These are phyloP conservation scores for Psidium friedrichsthalianum DNA, from an alignment of 345 rosid genomes.

Conservation along the genomic window DNA sequence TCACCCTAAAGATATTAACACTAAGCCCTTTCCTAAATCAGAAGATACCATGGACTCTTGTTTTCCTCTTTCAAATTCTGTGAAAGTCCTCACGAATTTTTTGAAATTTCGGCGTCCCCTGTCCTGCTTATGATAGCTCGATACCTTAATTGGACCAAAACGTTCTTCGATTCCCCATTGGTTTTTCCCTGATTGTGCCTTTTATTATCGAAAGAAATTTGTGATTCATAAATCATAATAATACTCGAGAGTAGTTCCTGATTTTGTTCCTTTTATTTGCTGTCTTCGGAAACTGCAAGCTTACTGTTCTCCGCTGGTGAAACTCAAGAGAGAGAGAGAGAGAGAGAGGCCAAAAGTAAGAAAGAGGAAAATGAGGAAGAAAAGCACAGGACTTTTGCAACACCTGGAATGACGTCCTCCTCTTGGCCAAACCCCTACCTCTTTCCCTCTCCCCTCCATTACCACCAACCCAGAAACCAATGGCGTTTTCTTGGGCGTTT, in stretches of 20 bases:
- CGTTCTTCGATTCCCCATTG: neutral
- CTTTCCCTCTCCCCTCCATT: constrained; percentile 6
- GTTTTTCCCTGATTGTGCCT: neutral
- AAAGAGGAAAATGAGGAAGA: neutral
- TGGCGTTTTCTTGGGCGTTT: constrained; percentile 23
- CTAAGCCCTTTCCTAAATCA: neutral
- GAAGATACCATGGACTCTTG: neutral
- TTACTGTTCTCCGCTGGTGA: too few relatives aligned
- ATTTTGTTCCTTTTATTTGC: too few relatives aligned
- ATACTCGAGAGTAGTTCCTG: too few relatives aligned
- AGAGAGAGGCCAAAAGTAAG: neutral
- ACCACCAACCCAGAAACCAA: constrained; percentile 33
- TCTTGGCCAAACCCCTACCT: constrained; percentile 36
- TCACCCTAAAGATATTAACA: neutral
- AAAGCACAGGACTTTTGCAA: constrained; percentile 62
- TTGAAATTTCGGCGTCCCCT: neutral
- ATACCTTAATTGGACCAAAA: neutral
- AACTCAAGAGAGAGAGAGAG: neutral
- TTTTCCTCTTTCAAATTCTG: too few relatives aligned
- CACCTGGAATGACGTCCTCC: constrained; percentile 49
- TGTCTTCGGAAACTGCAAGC: too few relatives aligned
- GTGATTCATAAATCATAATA: too few relatives aligned
- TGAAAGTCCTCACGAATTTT: neutral
- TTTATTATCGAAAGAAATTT: too few relatives aligned
- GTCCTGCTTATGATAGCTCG: neutral